phyloP scores from a whole-genome alignment of 345 rosid genomes.

The Boechera divaricarpa region DNA sequence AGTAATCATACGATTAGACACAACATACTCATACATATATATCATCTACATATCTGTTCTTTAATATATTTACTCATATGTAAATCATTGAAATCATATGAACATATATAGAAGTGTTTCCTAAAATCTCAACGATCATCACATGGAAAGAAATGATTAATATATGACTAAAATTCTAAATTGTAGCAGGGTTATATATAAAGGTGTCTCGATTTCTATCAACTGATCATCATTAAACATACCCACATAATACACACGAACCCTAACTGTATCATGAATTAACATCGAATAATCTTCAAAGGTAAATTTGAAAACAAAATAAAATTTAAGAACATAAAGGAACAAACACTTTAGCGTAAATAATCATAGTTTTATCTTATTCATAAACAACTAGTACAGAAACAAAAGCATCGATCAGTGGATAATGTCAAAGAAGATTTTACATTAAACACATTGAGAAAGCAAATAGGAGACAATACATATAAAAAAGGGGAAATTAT shows the following conservation, averaged over 20 bases:
- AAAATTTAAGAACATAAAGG: background rate
- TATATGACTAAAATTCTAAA: background rate
- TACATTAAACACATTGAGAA: constrained; percentile 26
- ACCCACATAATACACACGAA: constrained; percentile 14
- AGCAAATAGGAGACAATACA: constrained; percentile 32
- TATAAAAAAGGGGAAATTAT: constrained; percentile 19
- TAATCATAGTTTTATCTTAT: constrained; percentile 22
- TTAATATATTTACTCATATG: background rate
- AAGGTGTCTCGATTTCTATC: background rate
- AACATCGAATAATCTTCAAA: background rate
- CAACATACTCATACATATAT: background rate
- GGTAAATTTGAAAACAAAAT: background rate
- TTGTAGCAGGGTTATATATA: background rate
- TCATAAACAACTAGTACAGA: constrained; percentile 34
- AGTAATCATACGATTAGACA: constrained; percentile 2
- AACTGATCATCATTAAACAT: constrained; percentile 17
- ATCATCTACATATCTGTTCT: background rate
- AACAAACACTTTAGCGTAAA: constrained; percentile 9
- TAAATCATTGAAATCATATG: constrained; percentile 13
- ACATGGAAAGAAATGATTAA: constrained; percentile 31
- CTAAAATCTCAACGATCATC: constrained; percentile 26
- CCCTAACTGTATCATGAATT: constrained; percentile 32
- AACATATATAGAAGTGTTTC: background rate
- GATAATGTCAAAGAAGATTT: constrained; percentile 15
- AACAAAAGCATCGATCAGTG: constrained; percentile 28